Evolutionary conservation across 202 grass and related monocot species (phyloP).

Genomic region (Zoysia matrella): DNA sequence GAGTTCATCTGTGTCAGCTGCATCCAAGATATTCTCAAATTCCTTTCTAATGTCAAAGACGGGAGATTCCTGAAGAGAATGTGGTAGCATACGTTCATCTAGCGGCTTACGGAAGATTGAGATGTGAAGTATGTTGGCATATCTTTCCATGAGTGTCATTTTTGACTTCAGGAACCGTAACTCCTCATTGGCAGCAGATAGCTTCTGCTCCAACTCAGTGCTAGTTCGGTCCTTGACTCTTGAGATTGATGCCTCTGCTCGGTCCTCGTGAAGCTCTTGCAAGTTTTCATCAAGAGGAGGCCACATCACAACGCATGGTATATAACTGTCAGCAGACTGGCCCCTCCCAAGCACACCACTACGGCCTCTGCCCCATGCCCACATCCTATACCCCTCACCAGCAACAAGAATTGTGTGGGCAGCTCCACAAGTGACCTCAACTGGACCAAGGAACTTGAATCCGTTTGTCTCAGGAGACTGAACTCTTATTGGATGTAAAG

Average conservation of each 20-base stretch:
- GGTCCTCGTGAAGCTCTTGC: conserved; percentile 41
- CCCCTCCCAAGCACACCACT: conserved; percentile 85
- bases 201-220: conserved; percentile 60
- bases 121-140: conserved; percentile 88
- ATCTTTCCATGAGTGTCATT: conserved; percentile 80
- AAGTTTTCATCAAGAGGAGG: conserved; percentile 70
- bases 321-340: conserved; percentile 71
- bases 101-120: conserved; percentile 91
- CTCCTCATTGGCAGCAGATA: conserved; percentile 68
- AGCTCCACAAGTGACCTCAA: conserved; percentile 84
- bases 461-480: conserved; percentile 82
- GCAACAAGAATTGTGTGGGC: conserved; percentile 98
- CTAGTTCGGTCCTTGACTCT: conserved; percentile 24
- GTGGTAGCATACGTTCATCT: conserved; percentile 65
- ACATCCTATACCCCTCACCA: conserved; percentile 88
- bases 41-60: conserved; percentile 92
- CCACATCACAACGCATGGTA: conserved; percentile 79
- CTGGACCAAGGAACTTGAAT: conserved; percentile 68
- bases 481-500: conserved; percentile 70
- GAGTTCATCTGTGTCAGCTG: conserved; percentile 76
- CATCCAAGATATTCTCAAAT: conserved; percentile 78
- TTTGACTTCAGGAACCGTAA: conserved; percentile 64
- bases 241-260: conserved; percentile 40
- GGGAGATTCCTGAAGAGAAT: conserved; percentile 66
- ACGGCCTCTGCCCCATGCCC: conserved; percentile 93